Base-by-base conservation (phyloP, 148 eudicot genomes). In the Vaccinium macrocarpon region DNA sequence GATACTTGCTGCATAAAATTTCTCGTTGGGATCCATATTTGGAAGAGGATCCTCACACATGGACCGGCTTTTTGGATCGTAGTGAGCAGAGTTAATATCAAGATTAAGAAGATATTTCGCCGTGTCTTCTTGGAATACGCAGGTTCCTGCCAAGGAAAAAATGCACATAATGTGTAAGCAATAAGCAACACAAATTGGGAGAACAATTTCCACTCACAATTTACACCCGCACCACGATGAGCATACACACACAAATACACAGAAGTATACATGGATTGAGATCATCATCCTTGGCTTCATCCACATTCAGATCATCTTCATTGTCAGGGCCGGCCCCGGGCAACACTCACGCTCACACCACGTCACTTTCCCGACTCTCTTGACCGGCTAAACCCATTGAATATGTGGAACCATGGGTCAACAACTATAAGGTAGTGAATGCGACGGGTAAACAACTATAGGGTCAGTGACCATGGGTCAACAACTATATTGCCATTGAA, bases 41-140 rank as follows among this genome's bases (percentile, higher is more conserved):
- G 98, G 98, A 56, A 95, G 94, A 91, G 98, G 98, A 87, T 95
- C 98, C 86, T 95, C 98, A 88, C 98, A 94, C 98, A 95, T 95
- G 71, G 98, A 92, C 35, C 98, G 95, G 14, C 97, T 93, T 86
- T 95, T 95, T 38, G 98, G 98, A 84, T 94, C 98, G 87, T 94
- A 95, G 77, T 95, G 92, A 14, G 98, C 95, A 38, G 97, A 95
- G 82, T 95, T 91, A 64, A 92, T 92, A 84, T 95, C 97, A 86
- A 93, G 98, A 88, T 95, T 95, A 80, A 92, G 88, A 53, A 95
- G 97, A 85, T 95, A 95, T 86, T 95, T 95, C 21, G 98, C 97
- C 6, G 97, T 94, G 90, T 95, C 98, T 84, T 95, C 98, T 53
- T 96, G 93, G 62, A 32, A 95, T 94, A 90, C 97, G 98, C 86